These are phyloP conservation scores for Monocercomonoides exilis DNA, from an alignment of 78 protist genomes.

Conservation along the genomic window DNA sequence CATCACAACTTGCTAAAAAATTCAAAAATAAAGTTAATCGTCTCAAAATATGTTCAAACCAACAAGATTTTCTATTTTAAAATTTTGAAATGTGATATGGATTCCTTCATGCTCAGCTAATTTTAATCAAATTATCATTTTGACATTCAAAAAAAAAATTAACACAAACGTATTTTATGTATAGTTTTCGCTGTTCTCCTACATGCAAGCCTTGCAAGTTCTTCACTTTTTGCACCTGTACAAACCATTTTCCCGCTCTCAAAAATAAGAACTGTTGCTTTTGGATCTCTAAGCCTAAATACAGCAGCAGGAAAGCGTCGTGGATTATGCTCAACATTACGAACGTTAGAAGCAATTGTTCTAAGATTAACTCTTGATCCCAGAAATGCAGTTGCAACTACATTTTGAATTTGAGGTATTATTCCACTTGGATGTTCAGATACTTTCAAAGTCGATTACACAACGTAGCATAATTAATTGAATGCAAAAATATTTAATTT, in stretches of 20 bases:
- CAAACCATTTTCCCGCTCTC: slow-evolving; percentile 91
- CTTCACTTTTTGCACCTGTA: slow-evolving; percentile 78
- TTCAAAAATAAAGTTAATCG: too few relatives aligned
- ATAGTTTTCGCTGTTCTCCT: not conserved
- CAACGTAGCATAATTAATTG: too few relatives aligned
- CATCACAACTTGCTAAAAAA: not conserved
- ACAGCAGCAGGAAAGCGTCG: slow-evolving; percentile 89
- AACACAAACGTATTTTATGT: too few relatives aligned
- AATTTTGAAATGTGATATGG: slow-evolving; percentile 43
- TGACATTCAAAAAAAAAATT: too few relatives aligned
- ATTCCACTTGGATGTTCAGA: not conserved
- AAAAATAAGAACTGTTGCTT: slow-evolving; percentile 80
- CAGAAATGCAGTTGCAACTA: not conserved
- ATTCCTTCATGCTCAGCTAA: too few relatives aligned
- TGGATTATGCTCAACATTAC: slow-evolving; percentile 76
- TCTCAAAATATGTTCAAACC: slow-evolving; percentile 25
- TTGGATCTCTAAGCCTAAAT: slow-evolving; percentile 75
- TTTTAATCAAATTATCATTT: too few relatives aligned
- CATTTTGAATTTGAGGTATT: not conserved
- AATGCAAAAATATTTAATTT: too few relatives aligned
- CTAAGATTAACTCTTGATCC: not conserved
- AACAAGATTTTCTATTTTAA: slow-evolving; percentile 86
- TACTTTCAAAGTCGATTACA: too few relatives aligned
- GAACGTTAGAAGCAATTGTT: not conserved
- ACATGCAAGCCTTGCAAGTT: slow-evolving; percentile 32